Evolutionary conservation across 73 alveolate species (phyloP).

Genomic region (Uronychia binucleata): DNA sequence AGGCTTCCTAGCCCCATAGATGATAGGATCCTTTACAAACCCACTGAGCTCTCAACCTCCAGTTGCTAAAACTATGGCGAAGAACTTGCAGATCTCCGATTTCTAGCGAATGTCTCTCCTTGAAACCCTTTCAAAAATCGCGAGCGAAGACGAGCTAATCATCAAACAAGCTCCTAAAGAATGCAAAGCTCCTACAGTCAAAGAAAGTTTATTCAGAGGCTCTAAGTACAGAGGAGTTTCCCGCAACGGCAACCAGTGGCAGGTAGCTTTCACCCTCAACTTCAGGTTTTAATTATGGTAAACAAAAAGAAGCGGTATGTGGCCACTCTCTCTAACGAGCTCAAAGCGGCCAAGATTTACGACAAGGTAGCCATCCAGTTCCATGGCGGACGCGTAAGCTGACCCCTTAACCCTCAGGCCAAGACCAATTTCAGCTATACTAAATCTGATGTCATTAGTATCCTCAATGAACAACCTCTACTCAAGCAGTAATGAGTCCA

Average conservation of each 20-base stretch:
- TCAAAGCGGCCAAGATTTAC: slow-evolving; percentile 82
- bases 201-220: slow-evolving; percentile 51
- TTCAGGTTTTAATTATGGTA: slow-evolving; percentile 78
- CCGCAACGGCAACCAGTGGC: slow-evolving; percentile 85
- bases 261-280: slow-evolving; percentile 12
- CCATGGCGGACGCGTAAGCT: slow-evolving; percentile 63
- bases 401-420: slow-evolving; percentile 1
- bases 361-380: slow-evolving; percentile 86
- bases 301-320: slow-evolving; percentile 81
- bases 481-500: background rate
- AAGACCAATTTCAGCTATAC: slow-evolving; percentile 24
- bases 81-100: background rate
- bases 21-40: too few species aligned
- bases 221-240: slow-evolving; percentile 85
- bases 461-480: background rate
- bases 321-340: slow-evolving; percentile 84
- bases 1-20: too few species aligned
- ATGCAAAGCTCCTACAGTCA: background rate
- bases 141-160: background rate
- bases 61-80: too few species aligned
- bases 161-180: background rate
- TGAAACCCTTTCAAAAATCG: background rate
- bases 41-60: too few species aligned
- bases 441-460: background rate
- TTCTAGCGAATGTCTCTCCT: background rate